phyloP scores from a whole-genome alignment of 1,284 basidiomycete genomes.

The Phlebopus sp. region DNA sequence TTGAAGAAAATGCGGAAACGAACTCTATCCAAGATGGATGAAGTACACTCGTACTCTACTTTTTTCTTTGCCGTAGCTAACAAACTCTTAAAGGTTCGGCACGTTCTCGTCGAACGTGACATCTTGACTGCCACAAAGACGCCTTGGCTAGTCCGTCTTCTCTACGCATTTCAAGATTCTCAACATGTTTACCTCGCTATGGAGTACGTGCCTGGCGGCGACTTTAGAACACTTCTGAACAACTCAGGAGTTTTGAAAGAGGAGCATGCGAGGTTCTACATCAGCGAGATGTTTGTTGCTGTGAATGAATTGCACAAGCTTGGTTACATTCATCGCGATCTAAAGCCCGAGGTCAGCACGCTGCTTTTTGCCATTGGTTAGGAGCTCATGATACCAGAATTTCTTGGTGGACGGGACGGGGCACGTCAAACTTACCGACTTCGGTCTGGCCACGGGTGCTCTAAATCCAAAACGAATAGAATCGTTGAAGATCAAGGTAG shows the following conservation, averaged over 20 bases:
- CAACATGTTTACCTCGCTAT: slow-evolving; percentile 92
- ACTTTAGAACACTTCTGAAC: slow-evolving; percentile 93
- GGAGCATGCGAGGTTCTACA: slow-evolving; percentile 93
- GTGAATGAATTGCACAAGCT: slow-evolving; percentile 92
- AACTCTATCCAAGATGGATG: slow-evolving; percentile 95
- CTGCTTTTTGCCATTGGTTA: background rate
- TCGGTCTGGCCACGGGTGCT: slow-evolving; percentile 95
- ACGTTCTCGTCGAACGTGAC: slow-evolving; percentile 95
- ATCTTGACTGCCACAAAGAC: slow-evolving; percentile 95
- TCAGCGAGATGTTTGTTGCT: slow-evolving; percentile 92
- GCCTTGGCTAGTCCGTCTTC: slow-evolving; percentile 87
- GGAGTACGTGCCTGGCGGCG: slow-evolving; percentile 97
- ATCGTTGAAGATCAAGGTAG: slow-evolving; percentile 86
- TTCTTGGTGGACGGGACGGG: slow-evolving; percentile 95
- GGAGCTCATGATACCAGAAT: slow-evolving; percentile 58
- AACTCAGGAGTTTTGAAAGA: slow-evolving; percentile 96
- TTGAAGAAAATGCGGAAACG: slow-evolving; percentile 95
- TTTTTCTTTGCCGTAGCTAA: slow-evolving; percentile 7
- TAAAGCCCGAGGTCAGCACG: slow-evolving; percentile 85
- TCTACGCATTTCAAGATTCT: slow-evolving; percentile 94
- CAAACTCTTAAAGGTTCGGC: slow-evolving; percentile 61
- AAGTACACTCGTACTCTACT: slow-evolving; percentile 45
- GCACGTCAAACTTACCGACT: slow-evolving; percentile 98
- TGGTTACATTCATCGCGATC: slow-evolving; percentile 95
- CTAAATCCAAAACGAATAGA: slow-evolving; percentile 96